Evolutionary conservation across 1,284 basidiomycete species (phyloP).

Genomic region (Ustilago esculenta): DNA sequence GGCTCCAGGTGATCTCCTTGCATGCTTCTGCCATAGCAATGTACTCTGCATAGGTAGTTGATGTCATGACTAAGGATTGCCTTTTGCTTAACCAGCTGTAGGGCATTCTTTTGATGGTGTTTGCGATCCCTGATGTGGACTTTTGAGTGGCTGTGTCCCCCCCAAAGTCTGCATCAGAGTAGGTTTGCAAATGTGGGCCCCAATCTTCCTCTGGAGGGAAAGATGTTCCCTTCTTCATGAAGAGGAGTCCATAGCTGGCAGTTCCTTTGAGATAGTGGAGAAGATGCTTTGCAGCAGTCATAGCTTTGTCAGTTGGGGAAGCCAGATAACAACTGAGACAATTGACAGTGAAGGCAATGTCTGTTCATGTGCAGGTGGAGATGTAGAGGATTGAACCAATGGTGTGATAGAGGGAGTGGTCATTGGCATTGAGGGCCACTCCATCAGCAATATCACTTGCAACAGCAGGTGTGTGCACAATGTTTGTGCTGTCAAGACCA

Average conservation of each 20-base stretch:
- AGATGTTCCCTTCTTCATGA: too few relatives aligned
- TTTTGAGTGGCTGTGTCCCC: background rate
- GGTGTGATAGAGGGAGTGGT: background rate
- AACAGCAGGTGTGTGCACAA: too few relatives aligned
- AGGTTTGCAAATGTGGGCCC: background rate
- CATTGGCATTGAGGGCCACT: too few relatives aligned
- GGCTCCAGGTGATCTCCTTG: background rate
- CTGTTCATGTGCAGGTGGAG: background rate
- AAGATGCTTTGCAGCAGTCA: background rate
- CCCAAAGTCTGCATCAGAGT: slow-evolving; percentile 1
- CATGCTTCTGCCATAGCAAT: background rate
- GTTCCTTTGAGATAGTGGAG: background rate
- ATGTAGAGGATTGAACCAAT: background rate
- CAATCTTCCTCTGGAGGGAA: too few relatives aligned
- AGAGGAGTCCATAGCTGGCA: background rate
- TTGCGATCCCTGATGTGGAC: background rate
- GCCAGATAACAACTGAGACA: too few relatives aligned
- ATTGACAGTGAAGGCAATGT: background rate
- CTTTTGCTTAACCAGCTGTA: background rate
- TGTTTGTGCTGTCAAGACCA: too few relatives aligned
- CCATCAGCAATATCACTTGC: too few relatives aligned
- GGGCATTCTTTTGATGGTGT: background rate
- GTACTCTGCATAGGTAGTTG: background rate
- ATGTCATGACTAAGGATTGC: background rate
- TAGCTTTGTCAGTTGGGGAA: too few relatives aligned